Evolutionary conservation across 129 eudicot genomes (phyloP), one percentile per base, ranked within the genome.

Genomic region (Ambrosia trifida): DNA sequence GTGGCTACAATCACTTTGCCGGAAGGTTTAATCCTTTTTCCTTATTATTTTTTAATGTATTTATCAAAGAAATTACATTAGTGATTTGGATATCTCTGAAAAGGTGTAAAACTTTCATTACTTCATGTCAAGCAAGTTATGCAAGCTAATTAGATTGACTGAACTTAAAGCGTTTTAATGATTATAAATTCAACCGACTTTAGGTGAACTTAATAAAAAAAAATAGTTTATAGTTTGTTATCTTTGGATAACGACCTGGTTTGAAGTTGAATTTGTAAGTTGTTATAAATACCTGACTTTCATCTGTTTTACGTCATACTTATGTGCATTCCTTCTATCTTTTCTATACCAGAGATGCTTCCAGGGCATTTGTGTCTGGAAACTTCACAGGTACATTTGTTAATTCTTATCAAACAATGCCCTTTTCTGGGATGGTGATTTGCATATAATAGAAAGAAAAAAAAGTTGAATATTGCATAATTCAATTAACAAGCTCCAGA

Each of bases 311-410:
- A 13, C 66, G 14, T 59, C 17, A 50, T 31, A 50, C 9, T 61
- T 16, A 49, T 69, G 31, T 8, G 40, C 35, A 6, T 60, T 41
- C 38, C 7, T 36, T 69, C 36, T 72, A 8, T 74, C 45, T 44
- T n/a, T 36, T 14, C 10, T 28, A 68, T 76, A 76, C 14, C 88
- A 91, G 97, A 81, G 98, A 94, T 82, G 98, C 98, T 54, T 89
- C 98, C 11, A 93, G 98, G 44, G 98, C 98, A 82, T 94, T 94
- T 79, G 81, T 87, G 45, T 94, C 98, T 0, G 98, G 98, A 66
- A 89, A 94, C 72, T 89, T 94, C 73, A 81, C 98, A 57, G 96
- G 96, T 89, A 73, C 63, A 60, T 50, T 35, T 60, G 58, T 56
- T 46, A 68, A 73, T 60, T 24, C 31, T 44, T 69, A 28, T 49